phyloP scores from a whole-genome alignment of 192 early-diverging fungal species.

The Backusella luteola region DNA sequence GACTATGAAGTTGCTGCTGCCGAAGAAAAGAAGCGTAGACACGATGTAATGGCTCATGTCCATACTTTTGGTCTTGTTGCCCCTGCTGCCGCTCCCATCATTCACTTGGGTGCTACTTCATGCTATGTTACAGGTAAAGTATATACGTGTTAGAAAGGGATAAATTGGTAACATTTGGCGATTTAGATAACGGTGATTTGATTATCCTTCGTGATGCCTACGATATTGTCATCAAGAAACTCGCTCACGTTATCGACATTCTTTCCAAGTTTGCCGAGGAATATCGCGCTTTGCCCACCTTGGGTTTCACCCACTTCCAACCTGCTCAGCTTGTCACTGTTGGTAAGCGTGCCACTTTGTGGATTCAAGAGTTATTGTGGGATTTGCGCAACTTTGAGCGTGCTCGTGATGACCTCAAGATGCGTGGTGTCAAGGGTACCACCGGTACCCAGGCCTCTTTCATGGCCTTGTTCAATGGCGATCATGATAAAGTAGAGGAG shows the following conservation, averaged over 20 bases:
- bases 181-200: constrained; percentile 91
- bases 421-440: constrained; percentile 98
- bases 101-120: constrained; percentile 97
- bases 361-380: constrained; percentile 96
- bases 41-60: constrained; percentile 99
- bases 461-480: constrained; percentile 89
- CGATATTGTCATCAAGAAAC: constrained; percentile 88
- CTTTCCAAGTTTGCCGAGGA: constrained; percentile 75
- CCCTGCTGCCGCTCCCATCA: constrained; percentile 89
- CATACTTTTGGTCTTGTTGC: constrained; percentile 89
- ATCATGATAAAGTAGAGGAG: constrained; percentile 91
- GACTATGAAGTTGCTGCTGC: constrained; percentile 86
- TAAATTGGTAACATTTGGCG: background rate
- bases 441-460: constrained; percentile 99
- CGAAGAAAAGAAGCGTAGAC: constrained; percentile 92
- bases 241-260: constrained; percentile 79
- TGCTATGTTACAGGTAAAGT: constrained; percentile 87
- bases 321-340: constrained; percentile 98
- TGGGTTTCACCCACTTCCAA: constrained; percentile 99
- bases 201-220: constrained; percentile 95
- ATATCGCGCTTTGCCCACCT: constrained; percentile 85
- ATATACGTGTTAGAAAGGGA: constrained; percentile 6
- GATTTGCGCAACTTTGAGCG: constrained; percentile 93
- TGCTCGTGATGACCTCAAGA: constrained; percentile 82
- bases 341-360: constrained; percentile 94